Conservation (phyloP, 257 asterid genomes). For the Solanum pennellii region DNA sequence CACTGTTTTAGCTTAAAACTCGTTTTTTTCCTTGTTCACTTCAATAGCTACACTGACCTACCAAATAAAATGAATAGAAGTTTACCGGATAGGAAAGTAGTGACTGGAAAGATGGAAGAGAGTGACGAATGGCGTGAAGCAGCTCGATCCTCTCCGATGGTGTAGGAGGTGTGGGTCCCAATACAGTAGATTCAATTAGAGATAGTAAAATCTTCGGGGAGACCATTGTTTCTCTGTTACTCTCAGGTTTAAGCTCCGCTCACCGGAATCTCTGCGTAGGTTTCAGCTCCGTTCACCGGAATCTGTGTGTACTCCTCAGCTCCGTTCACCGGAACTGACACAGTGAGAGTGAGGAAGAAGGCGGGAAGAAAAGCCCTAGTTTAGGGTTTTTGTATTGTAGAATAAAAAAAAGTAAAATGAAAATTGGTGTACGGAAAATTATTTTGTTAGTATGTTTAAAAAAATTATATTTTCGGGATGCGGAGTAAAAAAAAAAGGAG, state of each 20-base stretch:
- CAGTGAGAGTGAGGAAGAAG: background rate
- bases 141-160: constrained; percentile 80
- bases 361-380: constrained; percentile 10
- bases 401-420: background rate
- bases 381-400: background rate
- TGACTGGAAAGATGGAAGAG: constrained; percentile 50
- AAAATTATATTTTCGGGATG: too few relatives aligned
- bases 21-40: background rate
- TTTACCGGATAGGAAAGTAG: constrained; percentile 71
- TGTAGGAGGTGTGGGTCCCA: constrained; percentile 55
- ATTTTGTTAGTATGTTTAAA: background rate
- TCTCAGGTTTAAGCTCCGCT: background rate
- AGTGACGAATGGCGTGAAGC: constrained; percentile 67
- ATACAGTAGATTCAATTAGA: constrained; percentile 50
- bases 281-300: background rate
- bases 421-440: too few relatives aligned
- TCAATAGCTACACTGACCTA: background rate
- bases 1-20: background rate
- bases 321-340: background rate
- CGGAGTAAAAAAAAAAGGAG: too few relatives aligned
- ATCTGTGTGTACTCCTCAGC: background rate
- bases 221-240: constrained; percentile 33
- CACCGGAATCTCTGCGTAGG: background rate
- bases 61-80: background rate
- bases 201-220: constrained; percentile 58